These are phyloP conservation scores for Hypericum androsaemum DNA, from an alignment of 345 rosid species.

Conservation along the genomic window DNA sequence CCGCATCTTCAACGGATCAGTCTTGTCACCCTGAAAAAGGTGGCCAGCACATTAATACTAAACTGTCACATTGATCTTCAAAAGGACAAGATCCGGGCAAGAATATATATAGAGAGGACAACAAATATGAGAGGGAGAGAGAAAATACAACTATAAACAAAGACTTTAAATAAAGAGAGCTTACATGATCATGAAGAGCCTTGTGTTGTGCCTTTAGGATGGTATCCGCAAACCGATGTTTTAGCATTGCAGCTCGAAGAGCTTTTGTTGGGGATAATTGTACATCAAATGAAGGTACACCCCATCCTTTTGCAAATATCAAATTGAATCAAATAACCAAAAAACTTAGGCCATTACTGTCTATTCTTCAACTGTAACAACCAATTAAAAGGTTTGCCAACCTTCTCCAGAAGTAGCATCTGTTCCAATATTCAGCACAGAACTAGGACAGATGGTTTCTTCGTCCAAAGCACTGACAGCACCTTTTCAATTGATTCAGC, in stretches of 20 bases:
- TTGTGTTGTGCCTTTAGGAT: slow-evolving; percentile 61
- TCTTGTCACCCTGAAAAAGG: slow-evolving; percentile 44
- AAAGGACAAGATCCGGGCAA: too few relatives aligned
- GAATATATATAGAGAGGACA: too few relatives aligned
- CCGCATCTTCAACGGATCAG: slow-evolving; percentile 46
- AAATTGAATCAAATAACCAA: slow-evolving; percentile 5
- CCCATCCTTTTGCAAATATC: slow-evolving; percentile 30
- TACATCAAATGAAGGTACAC: slow-evolving; percentile 24
- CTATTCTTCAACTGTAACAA: too few relatives aligned
- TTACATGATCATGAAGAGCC: slow-evolving; percentile 54
- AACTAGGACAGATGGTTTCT: slow-evolving; percentile 32
- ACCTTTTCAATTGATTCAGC: slow-evolving; percentile 32
- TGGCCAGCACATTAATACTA: neutral
- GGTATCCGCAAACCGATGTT: slow-evolving; percentile 66
- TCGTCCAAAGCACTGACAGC: slow-evolving; percentile 54
- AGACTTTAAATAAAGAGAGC: too few relatives aligned
- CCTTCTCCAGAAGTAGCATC: slow-evolving; percentile 43
- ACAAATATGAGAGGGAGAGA: too few relatives aligned
- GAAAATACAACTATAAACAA: neutral
- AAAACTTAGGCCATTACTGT: neutral
- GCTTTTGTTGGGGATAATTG: slow-evolving; percentile 67
- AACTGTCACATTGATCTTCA: too few relatives aligned
- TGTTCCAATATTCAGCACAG: slow-evolving; percentile 27
- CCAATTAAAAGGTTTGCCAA: slow-evolving; percentile 8
- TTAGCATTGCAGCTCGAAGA: slow-evolving; percentile 72